Percentiles rank a stretch among this genome's conserved stretches.
phyloP scores from a whole-genome alignment of 106 monocot species.

The Allium cepa region DNA sequence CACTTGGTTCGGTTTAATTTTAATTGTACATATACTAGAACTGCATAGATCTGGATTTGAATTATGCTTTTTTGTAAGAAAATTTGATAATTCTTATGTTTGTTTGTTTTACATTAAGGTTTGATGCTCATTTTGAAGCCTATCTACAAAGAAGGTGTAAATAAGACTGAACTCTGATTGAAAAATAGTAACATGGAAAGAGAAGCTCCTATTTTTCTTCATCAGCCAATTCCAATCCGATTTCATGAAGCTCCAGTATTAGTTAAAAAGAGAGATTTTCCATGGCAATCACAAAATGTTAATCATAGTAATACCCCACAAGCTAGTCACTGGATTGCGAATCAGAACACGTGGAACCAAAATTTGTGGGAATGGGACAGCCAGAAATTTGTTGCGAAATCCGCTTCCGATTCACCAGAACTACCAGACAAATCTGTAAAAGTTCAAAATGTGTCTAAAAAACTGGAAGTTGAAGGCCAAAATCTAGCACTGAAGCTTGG shows the following conservation, averaged over 20 bases:
- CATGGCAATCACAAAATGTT: constrained; percentile 21
- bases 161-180: too few relatives aligned
- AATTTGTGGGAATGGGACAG: constrained; percentile 53
- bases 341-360: constrained; percentile 31
- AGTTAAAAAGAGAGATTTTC: constrained; percentile 34
- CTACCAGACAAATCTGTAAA: constrained; percentile 1
- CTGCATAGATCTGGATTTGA: too few relatives aligned
- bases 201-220: constrained; percentile 40
- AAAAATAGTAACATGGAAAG: constrained; percentile 20
- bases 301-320: neutral
- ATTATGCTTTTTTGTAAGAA: too few relatives aligned
- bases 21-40: too few relatives aligned
- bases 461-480: constrained; percentile 15
- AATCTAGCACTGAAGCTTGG: constrained; percentile 26
- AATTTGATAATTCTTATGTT: too few relatives aligned
- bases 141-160: too few relatives aligned
- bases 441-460: neutral
- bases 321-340: constrained; percentile 8
- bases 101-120: too few relatives aligned
- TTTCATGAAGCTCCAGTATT: constrained; percentile 27
- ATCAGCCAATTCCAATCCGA: constrained; percentile 16
- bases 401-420: constrained; percentile 9
- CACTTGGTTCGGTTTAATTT: too few relatives aligned
- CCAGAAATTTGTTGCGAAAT: constrained; percentile 24
- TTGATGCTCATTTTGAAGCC: too few relatives aligned